Percentiles rank a stretch among this genome's conserved stretches.
These are phyloP conservation scores for Metschnikowia koreensis DNA, from an alignment of 805 yeast species.

Conservation along the genomic window DNA sequence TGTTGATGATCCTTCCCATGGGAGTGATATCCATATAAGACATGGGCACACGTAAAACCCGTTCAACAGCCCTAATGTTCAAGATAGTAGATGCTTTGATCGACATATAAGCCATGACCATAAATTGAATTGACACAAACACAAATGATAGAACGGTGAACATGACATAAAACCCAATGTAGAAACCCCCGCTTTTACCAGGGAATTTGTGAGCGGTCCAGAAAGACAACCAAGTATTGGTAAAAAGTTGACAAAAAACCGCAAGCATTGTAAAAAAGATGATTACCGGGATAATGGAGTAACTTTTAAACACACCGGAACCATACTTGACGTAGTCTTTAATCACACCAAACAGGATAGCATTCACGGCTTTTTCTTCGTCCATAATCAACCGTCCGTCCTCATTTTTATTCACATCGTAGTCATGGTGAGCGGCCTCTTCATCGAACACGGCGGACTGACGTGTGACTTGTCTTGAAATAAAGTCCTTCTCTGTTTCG, in stretches of 20 bases:
- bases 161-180: constrained; percentile 73
- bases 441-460: constrained; percentile 23
- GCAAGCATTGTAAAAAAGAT: constrained; percentile 28
- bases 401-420: constrained; percentile 23
- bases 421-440: constrained; percentile 35
- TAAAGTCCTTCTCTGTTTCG: constrained; percentile 16
- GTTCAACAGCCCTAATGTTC: constrained; percentile 59
- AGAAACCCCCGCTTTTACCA: constrained; percentile 48
- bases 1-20: constrained; percentile 78
- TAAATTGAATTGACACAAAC: constrained; percentile 42
- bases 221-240: constrained; percentile 79
- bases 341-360: constrained; percentile 33
- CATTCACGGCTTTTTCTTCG: constrained; percentile 20
- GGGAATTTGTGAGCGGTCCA: constrained; percentile 65
- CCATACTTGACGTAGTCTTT: constrained; percentile 31
- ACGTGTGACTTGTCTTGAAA: constrained; percentile 14
- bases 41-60: constrained; percentile 76
- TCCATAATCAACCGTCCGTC: constrained; percentile 17
- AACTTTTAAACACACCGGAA: constrained; percentile 25
- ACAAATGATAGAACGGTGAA: constrained; percentile 51
- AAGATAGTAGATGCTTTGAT: constrained; percentile 54
- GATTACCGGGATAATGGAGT: constrained; percentile 23
- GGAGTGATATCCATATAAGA: constrained; percentile 83
- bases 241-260: constrained; percentile 54
- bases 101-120: constrained; percentile 47